A percentile compares a stretch with the other conserved stretches of the same genome.
These are phyloP conservation scores for Aspergillus sp. DNA, from an alignment of 2,329 filamentous ascomycete genomes.

Conservation along the genomic window DNA sequence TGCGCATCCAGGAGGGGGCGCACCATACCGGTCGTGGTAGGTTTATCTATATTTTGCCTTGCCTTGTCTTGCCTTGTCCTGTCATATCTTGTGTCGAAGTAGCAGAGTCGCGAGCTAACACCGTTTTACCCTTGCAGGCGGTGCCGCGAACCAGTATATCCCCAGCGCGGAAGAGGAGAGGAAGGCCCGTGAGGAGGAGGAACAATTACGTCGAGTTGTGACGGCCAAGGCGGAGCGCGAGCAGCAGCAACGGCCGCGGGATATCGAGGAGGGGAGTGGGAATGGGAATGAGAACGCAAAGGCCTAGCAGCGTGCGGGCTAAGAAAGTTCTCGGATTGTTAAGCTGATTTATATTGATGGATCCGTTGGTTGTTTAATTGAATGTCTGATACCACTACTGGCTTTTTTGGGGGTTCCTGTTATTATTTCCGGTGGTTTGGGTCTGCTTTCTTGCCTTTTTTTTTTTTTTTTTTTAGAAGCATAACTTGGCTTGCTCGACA, in stretches of 20 bases:
- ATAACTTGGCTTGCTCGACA: background rate
- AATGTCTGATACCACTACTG: background rate
- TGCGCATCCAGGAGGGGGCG: conserved; percentile 39
- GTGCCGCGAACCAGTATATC: conserved; percentile 37
- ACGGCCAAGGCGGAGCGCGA: conserved; percentile 19
- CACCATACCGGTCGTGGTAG: conserved; percentile 47
- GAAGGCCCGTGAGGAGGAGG: conserved; percentile 33
- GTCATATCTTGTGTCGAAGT: background rate
- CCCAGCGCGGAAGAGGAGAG: conserved; percentile 26
- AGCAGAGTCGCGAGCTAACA: no score
- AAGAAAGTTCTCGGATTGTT: background rate
- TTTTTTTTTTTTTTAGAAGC: background rate
- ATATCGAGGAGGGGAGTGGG: conserved; percentile 10
- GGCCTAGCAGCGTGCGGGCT: conserved; percentile 4
- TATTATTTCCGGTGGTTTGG: background rate
- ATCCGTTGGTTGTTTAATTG: background rate
- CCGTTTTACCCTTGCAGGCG: conserved; percentile 23
- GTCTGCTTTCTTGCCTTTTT: background rate
- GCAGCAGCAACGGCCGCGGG: conserved; percentile 5
- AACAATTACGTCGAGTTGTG: conserved; percentile 31
- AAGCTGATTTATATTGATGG: conserved; percentile 5
- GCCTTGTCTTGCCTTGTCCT: background rate
- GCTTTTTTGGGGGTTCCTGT: background rate
- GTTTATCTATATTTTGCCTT: conserved; percentile 2
- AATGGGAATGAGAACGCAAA: background rate